A percentile compares a stretch with the other conserved stretches of the same genome.
These are phyloP conservation scores for Phoenix roebelenii DNA, from an alignment of 176 grass and related monocot genomes.

Conservation along the genomic window DNA sequence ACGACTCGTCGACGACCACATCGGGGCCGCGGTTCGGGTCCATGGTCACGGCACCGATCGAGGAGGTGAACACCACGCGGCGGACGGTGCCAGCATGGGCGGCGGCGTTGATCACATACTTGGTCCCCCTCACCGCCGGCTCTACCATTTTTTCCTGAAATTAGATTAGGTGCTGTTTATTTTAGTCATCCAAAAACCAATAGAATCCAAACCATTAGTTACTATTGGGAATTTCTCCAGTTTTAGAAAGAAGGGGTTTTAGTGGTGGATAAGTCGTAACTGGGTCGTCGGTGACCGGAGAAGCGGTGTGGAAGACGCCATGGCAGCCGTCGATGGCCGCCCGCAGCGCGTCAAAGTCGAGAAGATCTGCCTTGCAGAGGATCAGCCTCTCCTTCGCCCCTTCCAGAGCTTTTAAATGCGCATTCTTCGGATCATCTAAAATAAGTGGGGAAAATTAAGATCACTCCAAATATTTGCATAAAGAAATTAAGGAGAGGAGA, in stretches of 20 bases:
- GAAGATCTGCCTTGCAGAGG: conserved; percentile 57
- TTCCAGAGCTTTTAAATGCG: conserved; percentile 46
- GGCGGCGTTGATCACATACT: conserved; percentile 56
- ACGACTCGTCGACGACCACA: conserved; percentile 67
- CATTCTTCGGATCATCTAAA: conserved; percentile 69
- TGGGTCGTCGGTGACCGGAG: conserved; percentile 69
- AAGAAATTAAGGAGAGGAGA: neutral
- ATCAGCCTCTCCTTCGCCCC: conserved; percentile 55
- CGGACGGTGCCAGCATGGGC: conserved; percentile 42
- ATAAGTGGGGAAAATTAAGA: neutral
- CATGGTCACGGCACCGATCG: conserved; percentile 73
- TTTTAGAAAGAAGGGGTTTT: no score
- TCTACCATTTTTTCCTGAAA: conserved; percentile 66
- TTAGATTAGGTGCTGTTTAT: no score
- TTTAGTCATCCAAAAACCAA: no score
- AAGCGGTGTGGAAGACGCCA: conserved; percentile 83
- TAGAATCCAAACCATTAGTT: no score
- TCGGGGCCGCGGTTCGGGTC: conserved; percentile 42
- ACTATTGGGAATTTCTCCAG: no score
- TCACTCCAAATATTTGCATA: neutral
- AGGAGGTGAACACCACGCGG: conserved; percentile 77
- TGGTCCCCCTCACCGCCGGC: conserved; percentile 62
- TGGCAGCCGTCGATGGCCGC: conserved; percentile 55
- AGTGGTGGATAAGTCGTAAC: conserved; percentile 20
- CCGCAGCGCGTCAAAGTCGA: conserved; percentile 48